These are phyloP conservation scores for Seiridium cupressi DNA, from an alignment of 2,329 filamentous ascomycete species.

Conservation along the genomic window DNA sequence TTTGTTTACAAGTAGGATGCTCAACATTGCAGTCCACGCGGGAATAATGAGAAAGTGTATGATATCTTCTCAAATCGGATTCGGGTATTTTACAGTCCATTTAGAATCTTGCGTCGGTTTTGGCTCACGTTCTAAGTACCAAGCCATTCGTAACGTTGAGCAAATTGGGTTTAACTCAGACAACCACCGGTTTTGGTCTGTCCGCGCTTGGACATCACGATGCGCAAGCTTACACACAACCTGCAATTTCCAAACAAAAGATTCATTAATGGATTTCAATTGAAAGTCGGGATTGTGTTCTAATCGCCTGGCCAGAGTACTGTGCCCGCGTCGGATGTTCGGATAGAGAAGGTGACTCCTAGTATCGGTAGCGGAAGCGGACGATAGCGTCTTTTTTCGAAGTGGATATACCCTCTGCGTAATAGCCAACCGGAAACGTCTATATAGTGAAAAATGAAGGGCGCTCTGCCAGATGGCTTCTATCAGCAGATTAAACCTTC, in stretches of 20 bases:
- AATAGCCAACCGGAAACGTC: background rate
- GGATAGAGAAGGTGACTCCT: background rate
- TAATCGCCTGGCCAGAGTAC: background rate
- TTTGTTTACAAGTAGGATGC: background rate
- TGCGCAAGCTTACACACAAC: no score
- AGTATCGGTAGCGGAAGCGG: background rate
- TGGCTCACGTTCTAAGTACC: no score
- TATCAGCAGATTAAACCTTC: background rate
- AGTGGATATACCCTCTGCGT: background rate
- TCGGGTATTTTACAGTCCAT: no score
- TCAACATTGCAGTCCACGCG: background rate
- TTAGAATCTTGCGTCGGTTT: no score
- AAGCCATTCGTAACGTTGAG: no score
- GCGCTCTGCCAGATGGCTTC: background rate
- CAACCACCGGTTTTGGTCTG: no score
- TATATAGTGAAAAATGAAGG: conserved; percentile 1
- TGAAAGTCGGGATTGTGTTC: background rate
- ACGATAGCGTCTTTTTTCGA: conserved; percentile 1
- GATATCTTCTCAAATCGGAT: no score
- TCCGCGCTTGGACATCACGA: no score
- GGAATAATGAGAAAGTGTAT: no score
- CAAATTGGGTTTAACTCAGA: no score
- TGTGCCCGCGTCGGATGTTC: background rate
- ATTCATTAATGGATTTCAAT: no score
- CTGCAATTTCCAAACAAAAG: no score